Evolutionary conservation across 164 flowering plant species (phyloP), one percentile per base, ranked within the genome.

Genomic region (Brasenia schreberi): DNA sequence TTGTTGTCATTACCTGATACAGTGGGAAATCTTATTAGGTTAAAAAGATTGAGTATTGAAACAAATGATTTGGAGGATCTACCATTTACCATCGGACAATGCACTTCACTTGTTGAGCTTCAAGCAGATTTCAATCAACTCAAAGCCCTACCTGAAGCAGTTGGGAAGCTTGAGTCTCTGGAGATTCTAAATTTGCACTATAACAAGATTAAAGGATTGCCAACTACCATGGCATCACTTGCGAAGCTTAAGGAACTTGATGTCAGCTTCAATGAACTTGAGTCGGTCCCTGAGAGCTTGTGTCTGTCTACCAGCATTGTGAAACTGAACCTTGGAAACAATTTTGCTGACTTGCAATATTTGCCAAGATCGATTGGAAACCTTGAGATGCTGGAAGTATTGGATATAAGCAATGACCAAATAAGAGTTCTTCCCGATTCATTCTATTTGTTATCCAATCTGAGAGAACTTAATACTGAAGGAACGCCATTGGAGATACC

Each of bases 121-220:
- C 85, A 66, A 10, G 92, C 85, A 17, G 98, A 89, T 62, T 89
- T 85, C 72, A 92, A 92, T 76, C 72, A 82, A 61, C 86, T 92
- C 56, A 92, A 86, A 76, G 98, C 95, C 27, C 86, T 92, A 53
- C 98, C 98, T 0, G 98, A 92, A 74, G 98, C 98, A 66, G 77
- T 89, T 6, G 97, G 97, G 42, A 81, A 79, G 80, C 84, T 92
- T 68, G 81, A 68, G 42, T 70, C 81, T n/a, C 71, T 89, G 23
- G 89, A 86, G 83, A 69, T 89, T 66, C 76, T 92, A n/a, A 71
- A 83, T 7, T 85, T 89, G 45, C 83, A 91, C 33, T 92, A 87
- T 69, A 92, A 92, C 73, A 87, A 87, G 69, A 84, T 92, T 66
- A 86, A 78, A 69, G 83, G 80, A 65, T 67, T 92, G 19, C 97